Evolutionary conservation across 192 early-diverging fungal genomes (phyloP).

Genomic region (Coemansia nantahalensis): DNA sequence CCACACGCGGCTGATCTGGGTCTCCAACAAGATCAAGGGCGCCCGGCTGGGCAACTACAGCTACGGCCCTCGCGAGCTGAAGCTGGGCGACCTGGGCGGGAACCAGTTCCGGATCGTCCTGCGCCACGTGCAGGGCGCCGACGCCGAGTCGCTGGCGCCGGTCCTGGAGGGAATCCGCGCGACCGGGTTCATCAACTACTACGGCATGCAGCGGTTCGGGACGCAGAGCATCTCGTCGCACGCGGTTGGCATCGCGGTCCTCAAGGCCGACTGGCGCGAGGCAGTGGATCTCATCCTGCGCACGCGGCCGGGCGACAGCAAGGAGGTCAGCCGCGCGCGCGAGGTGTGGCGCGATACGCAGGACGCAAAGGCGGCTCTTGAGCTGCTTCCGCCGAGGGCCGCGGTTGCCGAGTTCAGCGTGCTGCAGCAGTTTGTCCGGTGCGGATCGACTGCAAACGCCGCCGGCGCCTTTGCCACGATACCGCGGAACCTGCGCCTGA

Average conservation of each 20-base stretch:
- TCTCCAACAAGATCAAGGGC: constrained; percentile 12
- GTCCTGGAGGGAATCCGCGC: constrained; percentile 65
- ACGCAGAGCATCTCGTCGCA: constrained; percentile 79
- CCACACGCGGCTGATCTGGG: constrained; percentile 25
- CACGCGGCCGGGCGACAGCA: constrained; percentile 73
- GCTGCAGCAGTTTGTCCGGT: constrained; percentile 57
- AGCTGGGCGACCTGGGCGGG: constrained; percentile 81
- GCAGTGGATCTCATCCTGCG: constrained; percentile 80
- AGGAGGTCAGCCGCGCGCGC: constrained; percentile 63
- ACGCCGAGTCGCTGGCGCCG: constrained; percentile 47
- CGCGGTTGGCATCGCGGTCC: constrained; percentile 70
- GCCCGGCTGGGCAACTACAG: constrained; percentile 72
- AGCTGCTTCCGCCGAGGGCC: constrained; percentile 63
- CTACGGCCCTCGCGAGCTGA: constrained; percentile 62
- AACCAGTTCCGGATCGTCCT: constrained; percentile 90
- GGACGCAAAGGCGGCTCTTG: constrained; percentile 62
- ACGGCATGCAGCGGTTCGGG: constrained; percentile 98
- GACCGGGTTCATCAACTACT: constrained; percentile 96
- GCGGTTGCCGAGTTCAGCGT: constrained; percentile 72
- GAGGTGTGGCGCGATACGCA: constrained; percentile 61
- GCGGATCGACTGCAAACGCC: constrained; percentile 46
- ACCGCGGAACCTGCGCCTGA: constrained; percentile 77
- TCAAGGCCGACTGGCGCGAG: constrained; percentile 67
- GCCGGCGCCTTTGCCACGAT: constrained; percentile 68
- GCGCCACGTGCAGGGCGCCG: constrained; percentile 57